These are phyloP conservation scores for Posidonia oceanica DNA, from an alignment of 116 monocot species.

Conservation along the genomic window DNA sequence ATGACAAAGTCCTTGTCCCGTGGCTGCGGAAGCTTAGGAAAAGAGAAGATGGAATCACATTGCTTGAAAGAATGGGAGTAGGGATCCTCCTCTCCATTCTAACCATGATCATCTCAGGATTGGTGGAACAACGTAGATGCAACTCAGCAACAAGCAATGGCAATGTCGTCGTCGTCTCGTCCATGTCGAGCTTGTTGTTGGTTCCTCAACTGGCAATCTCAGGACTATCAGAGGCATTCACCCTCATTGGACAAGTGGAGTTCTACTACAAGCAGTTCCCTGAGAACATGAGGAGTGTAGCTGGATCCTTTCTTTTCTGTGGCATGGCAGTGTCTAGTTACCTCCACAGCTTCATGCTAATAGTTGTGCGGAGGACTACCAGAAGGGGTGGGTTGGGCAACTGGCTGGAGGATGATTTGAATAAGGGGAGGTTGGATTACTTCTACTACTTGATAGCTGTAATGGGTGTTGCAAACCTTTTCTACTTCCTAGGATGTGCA, in stretches of 20 bases:
- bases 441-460: constrained; percentile 32
- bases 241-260: constrained; percentile 47
- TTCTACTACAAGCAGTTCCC: constrained; percentile 93
- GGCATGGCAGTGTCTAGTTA: constrained; percentile 38
- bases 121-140: constrained; percentile 27
- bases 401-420: constrained; percentile 38
- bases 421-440: constrained; percentile 43
- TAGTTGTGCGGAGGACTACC: constrained; percentile 18
- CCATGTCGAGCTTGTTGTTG: constrained; percentile 47
- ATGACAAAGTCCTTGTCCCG: constrained; percentile 51
- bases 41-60: constrained; percentile 28
- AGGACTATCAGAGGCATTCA: constrained; percentile 64
- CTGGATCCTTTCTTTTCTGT: constrained; percentile 41
- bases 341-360: constrained; percentile 38
- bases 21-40: constrained; percentile 20
- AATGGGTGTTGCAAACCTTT: constrained; percentile 15
- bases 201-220: constrained; percentile 32
- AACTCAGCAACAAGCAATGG: constrained; percentile 9
- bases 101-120: constrained; percentile 21
- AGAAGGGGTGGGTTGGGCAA: constrained; percentile 8
- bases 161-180: constrained; percentile 7
- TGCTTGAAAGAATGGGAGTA: constrained; percentile 44
- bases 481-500: constrained; percentile 27
- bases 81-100: constrained; percentile 33
- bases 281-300: constrained; percentile 79